Conservation (phyloP, 2,329 filamentous ascomycete genomes). For the Trichoderma atroviride region DNA sequence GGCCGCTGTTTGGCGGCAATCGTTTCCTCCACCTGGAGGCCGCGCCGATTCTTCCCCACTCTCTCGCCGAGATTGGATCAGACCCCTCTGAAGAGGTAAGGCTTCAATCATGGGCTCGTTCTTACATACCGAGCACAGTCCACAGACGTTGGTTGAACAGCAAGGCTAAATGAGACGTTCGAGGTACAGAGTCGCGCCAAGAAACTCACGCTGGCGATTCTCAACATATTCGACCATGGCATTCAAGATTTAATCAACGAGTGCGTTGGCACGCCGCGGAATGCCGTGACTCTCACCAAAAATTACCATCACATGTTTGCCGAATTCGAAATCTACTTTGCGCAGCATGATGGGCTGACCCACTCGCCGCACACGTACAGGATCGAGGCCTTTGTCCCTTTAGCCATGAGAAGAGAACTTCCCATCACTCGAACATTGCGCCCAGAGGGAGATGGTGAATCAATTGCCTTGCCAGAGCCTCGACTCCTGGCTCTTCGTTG, state of each 20-base stretch:
- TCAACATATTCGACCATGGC: slow-evolving; percentile 47
- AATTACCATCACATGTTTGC: slow-evolving; percentile 30
- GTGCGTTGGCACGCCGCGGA: slow-evolving; percentile 43
- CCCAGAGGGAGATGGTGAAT: slow-evolving; percentile 30
- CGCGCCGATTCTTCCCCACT: slow-evolving; percentile 30
- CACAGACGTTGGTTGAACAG: background rate
- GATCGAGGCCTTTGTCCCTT: slow-evolving; percentile 30
- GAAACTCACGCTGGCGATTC: slow-evolving; percentile 41
- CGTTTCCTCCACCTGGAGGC: slow-evolving; percentile 26
- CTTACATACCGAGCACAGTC: background rate
- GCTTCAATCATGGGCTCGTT: background rate
- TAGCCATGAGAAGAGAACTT: slow-evolving; percentile 23
- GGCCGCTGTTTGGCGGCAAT: background rate
- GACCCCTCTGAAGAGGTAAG: slow-evolving; percentile 24
- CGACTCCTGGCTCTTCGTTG: slow-evolving; percentile 40
- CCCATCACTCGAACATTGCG: slow-evolving; percentile 38
- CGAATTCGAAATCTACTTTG: slow-evolving; percentile 32
- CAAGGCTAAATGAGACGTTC: background rate
- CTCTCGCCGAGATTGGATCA: slow-evolving; percentile 18
- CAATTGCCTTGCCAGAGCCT: slow-evolving; percentile 38
- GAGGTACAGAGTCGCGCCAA: slow-evolving; percentile 33
- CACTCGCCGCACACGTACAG: slow-evolving; percentile 37
- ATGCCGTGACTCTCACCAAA: slow-evolving; percentile 37
- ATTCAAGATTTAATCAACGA: slow-evolving; percentile 43
- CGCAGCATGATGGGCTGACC: slow-evolving; percentile 18